These are phyloP conservation scores for Colletotrichum scovillei DNA, from an alignment of 2,329 filamentous ascomycete species.

Conservation along the genomic window DNA sequence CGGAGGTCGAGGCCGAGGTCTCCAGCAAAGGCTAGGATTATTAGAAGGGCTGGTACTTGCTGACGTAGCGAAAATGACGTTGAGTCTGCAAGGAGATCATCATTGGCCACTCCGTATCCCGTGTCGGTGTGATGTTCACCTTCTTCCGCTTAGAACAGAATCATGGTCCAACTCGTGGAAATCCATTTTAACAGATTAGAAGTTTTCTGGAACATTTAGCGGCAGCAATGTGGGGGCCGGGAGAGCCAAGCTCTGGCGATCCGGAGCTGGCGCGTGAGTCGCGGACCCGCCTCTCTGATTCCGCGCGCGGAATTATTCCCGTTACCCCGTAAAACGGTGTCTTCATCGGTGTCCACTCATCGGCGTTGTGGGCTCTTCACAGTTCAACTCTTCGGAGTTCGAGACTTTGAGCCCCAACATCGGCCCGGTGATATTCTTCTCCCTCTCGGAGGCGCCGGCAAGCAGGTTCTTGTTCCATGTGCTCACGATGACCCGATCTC, in stretches of 20 bases:
- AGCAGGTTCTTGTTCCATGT: too few relatives aligned
- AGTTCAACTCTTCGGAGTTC: background rate
- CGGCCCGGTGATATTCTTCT: background rate
- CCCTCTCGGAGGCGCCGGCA: background rate
- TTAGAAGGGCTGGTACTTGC: background rate
- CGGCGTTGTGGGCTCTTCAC: background rate
- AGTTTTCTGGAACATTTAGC: constrained; percentile 15
- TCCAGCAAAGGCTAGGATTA: background rate
- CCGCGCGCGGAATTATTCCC: constrained; percentile 21
- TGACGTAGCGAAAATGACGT: background rate
- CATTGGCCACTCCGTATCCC: too few relatives aligned
- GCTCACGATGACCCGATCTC: too few relatives aligned
- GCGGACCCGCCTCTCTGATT: background rate
- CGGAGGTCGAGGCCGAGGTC: background rate
- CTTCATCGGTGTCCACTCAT: background rate
- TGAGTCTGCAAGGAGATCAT: too few relatives aligned
- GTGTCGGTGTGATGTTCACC: too few relatives aligned
- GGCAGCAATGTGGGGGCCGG: background rate
- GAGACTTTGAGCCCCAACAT: background rate
- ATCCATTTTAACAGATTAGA: background rate
- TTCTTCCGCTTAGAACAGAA: too few relatives aligned
- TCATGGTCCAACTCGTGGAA: background rate
- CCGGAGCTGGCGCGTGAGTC: constrained; percentile 15
- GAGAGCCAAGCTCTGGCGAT: constrained; percentile 25
- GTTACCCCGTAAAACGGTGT: background rate